Percentiles rank a stretch among this genome's conserved stretches.
phyloP scores from a whole-genome alignment of 208 protist genomes.

The Wallacemonas sp. region DNA sequence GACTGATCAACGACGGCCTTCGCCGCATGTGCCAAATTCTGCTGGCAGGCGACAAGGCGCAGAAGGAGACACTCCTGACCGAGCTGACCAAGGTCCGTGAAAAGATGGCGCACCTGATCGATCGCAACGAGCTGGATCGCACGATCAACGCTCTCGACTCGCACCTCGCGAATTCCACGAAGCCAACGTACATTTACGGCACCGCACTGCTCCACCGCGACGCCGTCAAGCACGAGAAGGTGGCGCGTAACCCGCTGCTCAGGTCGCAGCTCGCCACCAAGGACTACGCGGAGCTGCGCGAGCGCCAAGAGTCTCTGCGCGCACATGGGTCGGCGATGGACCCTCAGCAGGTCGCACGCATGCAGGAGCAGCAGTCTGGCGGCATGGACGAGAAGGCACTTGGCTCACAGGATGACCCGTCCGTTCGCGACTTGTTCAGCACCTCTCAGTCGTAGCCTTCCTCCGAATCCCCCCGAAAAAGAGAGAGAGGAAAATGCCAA shows the following conservation, averaged over 20 bases:
- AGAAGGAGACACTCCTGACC: constrained; percentile 59
- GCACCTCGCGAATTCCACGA: constrained; percentile 51
- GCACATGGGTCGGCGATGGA: constrained; percentile 40
- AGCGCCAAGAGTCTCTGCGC: constrained; percentile 53
- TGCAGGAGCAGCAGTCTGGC: constrained; percentile 47
- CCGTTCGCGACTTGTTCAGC: constrained; percentile 39
- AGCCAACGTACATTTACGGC: constrained; percentile 78
- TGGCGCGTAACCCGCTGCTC: constrained; percentile 70
- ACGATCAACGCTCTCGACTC: constrained; percentile 75
- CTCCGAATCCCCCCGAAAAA: no score
- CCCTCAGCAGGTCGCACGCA: constrained; percentile 55
- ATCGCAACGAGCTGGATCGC: constrained; percentile 73
- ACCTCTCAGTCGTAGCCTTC: constrained; percentile 1
- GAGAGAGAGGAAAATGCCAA: no score
- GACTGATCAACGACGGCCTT: constrained; percentile 80
- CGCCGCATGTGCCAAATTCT: constrained; percentile 87
- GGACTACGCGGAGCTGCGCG: constrained; percentile 72
- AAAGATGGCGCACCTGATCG: constrained; percentile 78
- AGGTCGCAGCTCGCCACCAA: constrained; percentile 54
- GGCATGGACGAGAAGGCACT: constrained; percentile 38
- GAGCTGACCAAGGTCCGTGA: constrained; percentile 83
- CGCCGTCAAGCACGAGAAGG: constrained; percentile 50
- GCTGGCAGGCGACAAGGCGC: constrained; percentile 48
- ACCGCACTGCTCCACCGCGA: constrained; percentile 71
- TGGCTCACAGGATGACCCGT: constrained; percentile 39